phyloP scores from a whole-genome alignment of 2,329 filamentous ascomycete genomes.

The Monosporascus sp. region DNA sequence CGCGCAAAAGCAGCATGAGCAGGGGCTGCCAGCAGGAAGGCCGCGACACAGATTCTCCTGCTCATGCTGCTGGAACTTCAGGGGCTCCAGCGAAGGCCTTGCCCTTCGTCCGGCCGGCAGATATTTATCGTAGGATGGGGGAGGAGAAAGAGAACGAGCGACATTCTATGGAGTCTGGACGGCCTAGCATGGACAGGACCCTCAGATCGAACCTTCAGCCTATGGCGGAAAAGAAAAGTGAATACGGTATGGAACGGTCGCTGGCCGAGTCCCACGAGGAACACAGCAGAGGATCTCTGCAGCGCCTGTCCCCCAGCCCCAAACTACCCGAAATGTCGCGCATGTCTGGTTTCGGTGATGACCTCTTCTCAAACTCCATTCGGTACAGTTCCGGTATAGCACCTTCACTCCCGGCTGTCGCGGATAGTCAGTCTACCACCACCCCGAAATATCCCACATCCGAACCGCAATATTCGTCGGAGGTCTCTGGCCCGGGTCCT shows the following conservation, averaged over 20 bases:
- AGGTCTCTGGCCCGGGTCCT: background rate
- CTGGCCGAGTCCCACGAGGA: constrained; percentile 13
- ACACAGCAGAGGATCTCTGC: constrained; percentile 6
- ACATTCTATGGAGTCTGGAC: constrained; percentile 50
- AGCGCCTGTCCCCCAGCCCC: constrained; percentile 45
- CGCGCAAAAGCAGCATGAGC: constrained; percentile 58
- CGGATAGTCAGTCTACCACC: background rate
- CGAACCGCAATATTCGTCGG: background rate
- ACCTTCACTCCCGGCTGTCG: background rate
- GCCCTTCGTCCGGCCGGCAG: constrained; percentile 66
- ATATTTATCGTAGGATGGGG: constrained; percentile 69
- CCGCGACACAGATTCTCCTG: constrained; percentile 33
- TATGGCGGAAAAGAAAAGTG: constrained; percentile 50
- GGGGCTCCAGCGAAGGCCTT: constrained; percentile 39
- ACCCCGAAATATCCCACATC: no score
- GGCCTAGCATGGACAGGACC: constrained; percentile 50
- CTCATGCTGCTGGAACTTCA: constrained; percentile 24
- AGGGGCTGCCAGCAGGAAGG: constrained; percentile 47
- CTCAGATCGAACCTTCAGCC: constrained; percentile 18
- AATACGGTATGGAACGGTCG: constrained; percentile 48
- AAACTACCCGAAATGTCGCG: constrained; percentile 53
- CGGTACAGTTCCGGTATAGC: constrained; percentile 8
- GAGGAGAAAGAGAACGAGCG: constrained; percentile 57
- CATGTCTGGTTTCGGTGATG: constrained; percentile 55
- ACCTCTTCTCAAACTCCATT: constrained; percentile 43